Percentiles rank a stretch among this genome's conserved stretches.
These are phyloP conservation scores for Diplodia corticola DNA, from an alignment of 2,329 filamentous ascomycete species.

Conservation along the genomic window DNA sequence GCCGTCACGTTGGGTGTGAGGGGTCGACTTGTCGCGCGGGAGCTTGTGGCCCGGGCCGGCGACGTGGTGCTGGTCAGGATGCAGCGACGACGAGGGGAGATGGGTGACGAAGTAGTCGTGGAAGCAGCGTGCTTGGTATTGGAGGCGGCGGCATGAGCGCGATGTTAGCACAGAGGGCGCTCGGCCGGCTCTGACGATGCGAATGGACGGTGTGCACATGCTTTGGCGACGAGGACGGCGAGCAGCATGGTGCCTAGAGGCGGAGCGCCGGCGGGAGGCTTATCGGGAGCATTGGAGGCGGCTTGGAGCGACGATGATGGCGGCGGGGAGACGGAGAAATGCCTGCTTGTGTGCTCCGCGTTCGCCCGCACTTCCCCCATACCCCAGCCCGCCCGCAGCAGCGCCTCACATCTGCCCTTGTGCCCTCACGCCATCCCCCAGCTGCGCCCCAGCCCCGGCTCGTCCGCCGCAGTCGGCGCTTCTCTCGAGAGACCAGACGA, in stretches of 20 bases:
- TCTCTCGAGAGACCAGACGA: background rate
- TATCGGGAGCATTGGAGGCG: slow-evolving; percentile 20
- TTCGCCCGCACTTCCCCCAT: slow-evolving; percentile 4
- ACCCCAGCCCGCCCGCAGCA: background rate
- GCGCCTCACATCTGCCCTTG: no score
- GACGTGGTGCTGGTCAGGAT: slow-evolving; percentile 73
- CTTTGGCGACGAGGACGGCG: slow-evolving; percentile 26
- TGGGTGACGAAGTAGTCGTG: slow-evolving; percentile 98
- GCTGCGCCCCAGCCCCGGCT: background rate
- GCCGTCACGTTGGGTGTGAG: slow-evolving; percentile 58
- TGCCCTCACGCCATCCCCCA: slow-evolving; percentile 3
- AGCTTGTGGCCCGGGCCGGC: slow-evolving; percentile 71
- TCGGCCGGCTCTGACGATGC: slow-evolving; percentile 31
- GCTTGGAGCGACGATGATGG: slow-evolving; percentile 16
- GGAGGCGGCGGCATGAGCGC: slow-evolving; percentile 1
- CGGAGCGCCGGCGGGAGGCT: slow-evolving; percentile 16
- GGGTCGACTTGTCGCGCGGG: slow-evolving; percentile 78
- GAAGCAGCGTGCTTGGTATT: slow-evolving; percentile 55
- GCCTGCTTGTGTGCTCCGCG: slow-evolving; percentile 7
- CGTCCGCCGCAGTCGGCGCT: background rate
- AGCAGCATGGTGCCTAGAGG: slow-evolving; percentile 22
- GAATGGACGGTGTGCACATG: slow-evolving; percentile 41
- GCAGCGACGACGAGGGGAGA: slow-evolving; percentile 86
- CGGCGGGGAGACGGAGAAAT: slow-evolving; percentile 17
- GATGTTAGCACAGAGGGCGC: slow-evolving; percentile 23